Evolutionary conservation across 306 rosid species (phyloP).

Genomic region (Mucuna pruriens): DNA sequence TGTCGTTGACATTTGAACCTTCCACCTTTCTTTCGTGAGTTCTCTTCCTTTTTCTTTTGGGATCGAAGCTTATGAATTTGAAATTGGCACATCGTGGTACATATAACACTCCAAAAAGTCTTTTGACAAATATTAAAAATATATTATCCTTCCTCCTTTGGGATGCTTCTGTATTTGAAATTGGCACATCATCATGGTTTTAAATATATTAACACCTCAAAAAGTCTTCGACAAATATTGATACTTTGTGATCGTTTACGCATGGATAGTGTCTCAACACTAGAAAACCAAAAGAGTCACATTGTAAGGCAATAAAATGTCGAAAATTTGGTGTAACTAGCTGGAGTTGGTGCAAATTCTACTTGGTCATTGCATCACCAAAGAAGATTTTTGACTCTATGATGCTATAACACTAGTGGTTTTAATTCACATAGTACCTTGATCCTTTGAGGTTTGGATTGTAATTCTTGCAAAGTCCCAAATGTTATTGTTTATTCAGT

Average conservation of each 20-base stretch:
- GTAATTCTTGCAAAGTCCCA: not conserved
- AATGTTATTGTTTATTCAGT: not conserved
- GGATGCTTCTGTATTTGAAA: conserved; percentile 15
- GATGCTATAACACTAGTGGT: not conserved
- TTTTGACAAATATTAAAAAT: not conserved
- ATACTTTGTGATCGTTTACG: not conserved
- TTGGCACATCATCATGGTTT: not conserved
- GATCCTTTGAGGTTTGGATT: not conserved
- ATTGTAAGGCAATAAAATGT: not conserved
- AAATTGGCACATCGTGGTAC: not conserved
- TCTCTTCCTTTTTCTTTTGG: not conserved
- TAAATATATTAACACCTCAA: not conserved
- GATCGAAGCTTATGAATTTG: not conserved
- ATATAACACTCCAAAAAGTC: not conserved
- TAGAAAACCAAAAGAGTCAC: not conserved
- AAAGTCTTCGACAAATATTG: not conserved
- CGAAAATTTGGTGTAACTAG: conserved; percentile 14
- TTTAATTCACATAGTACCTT: not conserved
- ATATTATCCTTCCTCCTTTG: not conserved
- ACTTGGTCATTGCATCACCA: not conserved
- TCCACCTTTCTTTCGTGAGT: not conserved
- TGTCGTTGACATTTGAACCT: not conserved
- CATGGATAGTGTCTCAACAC: not conserved
- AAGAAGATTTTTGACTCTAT: not conserved
- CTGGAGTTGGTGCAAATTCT: not conserved